Percentiles rank a stretch among this genome's conserved stretches.
Conservation (phyloP, 306 rosid genomes). For the Castanea sativa region DNA sequence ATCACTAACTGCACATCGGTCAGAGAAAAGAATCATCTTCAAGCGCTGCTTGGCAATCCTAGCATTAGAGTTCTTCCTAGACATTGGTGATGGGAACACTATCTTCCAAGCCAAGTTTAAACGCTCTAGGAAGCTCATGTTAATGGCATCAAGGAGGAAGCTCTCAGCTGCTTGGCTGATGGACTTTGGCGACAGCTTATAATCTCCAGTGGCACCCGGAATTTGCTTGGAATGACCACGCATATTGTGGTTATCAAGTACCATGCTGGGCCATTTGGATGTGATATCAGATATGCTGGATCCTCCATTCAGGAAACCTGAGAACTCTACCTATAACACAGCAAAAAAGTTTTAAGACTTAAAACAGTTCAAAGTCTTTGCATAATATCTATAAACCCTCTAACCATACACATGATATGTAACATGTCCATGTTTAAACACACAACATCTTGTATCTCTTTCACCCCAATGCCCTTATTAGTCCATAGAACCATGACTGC, state of each 20-base stretch:
- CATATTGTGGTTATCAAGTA: slow-evolving; percentile 34
- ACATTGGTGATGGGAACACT: slow-evolving; percentile 67
- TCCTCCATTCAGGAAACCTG: slow-evolving; percentile 49
- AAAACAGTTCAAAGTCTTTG: slow-evolving; percentile 10
- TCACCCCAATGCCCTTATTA: too few species aligned
- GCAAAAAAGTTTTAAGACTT: not conserved
- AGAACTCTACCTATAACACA: slow-evolving; percentile 57
- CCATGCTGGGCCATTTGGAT: slow-evolving; percentile 47
- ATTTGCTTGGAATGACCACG: slow-evolving; percentile 45
- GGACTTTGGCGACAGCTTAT: slow-evolving; percentile 44
- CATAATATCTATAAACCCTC: not conserved
- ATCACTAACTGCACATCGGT: slow-evolving; percentile 88
- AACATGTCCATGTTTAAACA: not conserved
- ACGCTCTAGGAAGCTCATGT: slow-evolving; percentile 89
- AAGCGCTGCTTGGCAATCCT: slow-evolving; percentile 89
- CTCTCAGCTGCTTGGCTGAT: slow-evolving; percentile 64
- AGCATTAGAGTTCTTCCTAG: slow-evolving; percentile 75
- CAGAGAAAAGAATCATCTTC: slow-evolving; percentile 94
- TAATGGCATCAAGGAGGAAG: slow-evolving; percentile 82
- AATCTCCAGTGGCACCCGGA: slow-evolving; percentile 35
- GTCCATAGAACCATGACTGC: not conserved
- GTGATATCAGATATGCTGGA: slow-evolving; percentile 41
- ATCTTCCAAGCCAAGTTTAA: slow-evolving; percentile 92
- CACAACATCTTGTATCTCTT: not conserved
- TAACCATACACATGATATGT: not conserved